Evolutionary conservation across 2,329 filamentous ascomycete genomes (phyloP), one percentile per base, ranked within the genome.

Genomic region (Fusarium sp.): DNA sequence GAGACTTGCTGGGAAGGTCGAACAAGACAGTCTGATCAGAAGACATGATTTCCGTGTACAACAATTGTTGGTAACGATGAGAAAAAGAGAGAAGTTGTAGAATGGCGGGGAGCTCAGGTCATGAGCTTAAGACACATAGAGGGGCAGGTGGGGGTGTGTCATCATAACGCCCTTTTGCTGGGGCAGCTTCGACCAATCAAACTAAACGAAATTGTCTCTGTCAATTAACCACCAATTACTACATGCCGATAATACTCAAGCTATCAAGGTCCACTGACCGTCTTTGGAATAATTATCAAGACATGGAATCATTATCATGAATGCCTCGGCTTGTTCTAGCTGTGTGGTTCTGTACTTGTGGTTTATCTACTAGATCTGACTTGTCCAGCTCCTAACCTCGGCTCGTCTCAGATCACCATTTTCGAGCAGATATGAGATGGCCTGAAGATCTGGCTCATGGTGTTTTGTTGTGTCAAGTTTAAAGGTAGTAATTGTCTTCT

Each of bases 1-100:
- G 79, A 27, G 74, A 81, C 78, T 85, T 88, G 81, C 85, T 90
- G 4, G 91, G 88, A 4, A 94, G 80, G 79, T 94, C 92, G 74
- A 90, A 93, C 2, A 94, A 80, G 10, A 88, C 82, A 40, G 92
- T 83, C 50, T 84, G 80, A 5, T 77, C 70, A 1, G 80, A 72
- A 33, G 81, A 68, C 81, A 83, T 84, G 7, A 31, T 76, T 64
- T 27, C n/a, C 16, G 45, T 59, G 11, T 31, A 58, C 36, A 27
- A 18, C 35, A 29, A 31, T 2, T 47, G 27, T 22, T 59, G 20
- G 56, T 40, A 58, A 59, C 52, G 60, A 52, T 40, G 59, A 42
- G 22, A 14, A 18, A n/a, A 22, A 35, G 31, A 57, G 16, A 11
- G 22, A 18, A 57, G n/a, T 42, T 42, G 40, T 22, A 66, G 42